These are phyloP conservation scores for Incumbomyces lentus DNA, from an alignment of 2,329 filamentous ascomycete genomes.

Conservation along the genomic window DNA sequence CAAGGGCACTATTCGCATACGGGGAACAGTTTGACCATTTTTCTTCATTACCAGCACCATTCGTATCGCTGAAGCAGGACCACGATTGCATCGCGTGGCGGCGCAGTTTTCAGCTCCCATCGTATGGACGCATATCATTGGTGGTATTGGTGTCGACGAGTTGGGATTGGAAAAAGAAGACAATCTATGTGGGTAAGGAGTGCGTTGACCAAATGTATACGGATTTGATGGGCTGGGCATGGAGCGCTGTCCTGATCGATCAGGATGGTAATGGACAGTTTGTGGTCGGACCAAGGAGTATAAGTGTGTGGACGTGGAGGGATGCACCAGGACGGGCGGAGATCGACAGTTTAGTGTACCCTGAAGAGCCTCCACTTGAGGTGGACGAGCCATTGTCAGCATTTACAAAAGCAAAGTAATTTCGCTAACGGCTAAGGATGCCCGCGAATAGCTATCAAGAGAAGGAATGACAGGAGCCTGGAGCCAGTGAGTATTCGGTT, in stretches of 20 bases:
- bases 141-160: slow-evolving; percentile 49
- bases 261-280: slow-evolving; percentile 50
- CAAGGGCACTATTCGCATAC: slow-evolving; percentile 56
- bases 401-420: no score
- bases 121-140: slow-evolving; percentile 22
- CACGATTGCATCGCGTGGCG: slow-evolving; percentile 52
- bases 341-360: slow-evolving; percentile 3
- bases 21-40: slow-evolving; percentile 56
- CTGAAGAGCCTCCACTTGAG: not conserved
- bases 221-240: slow-evolving; percentile 48
- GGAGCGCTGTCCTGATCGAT: slow-evolving; percentile 49
- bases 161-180: slow-evolving; percentile 23
- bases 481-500: no score
- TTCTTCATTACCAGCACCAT: not conserved
- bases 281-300: slow-evolving; percentile 42
- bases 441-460: no score
- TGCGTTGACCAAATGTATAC: slow-evolving; percentile 38
- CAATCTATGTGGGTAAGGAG: not conserved
- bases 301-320: slow-evolving; percentile 48
- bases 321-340: slow-evolving; percentile 1
- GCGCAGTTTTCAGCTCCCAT: slow-evolving; percentile 27
- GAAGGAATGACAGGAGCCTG: no score
- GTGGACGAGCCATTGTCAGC: no score
- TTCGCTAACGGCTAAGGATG: no score
- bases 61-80: slow-evolving; percentile 29